Base-by-base conservation (phyloP, 768 basidiomycete genomes). In the Mycena amicta region DNA sequence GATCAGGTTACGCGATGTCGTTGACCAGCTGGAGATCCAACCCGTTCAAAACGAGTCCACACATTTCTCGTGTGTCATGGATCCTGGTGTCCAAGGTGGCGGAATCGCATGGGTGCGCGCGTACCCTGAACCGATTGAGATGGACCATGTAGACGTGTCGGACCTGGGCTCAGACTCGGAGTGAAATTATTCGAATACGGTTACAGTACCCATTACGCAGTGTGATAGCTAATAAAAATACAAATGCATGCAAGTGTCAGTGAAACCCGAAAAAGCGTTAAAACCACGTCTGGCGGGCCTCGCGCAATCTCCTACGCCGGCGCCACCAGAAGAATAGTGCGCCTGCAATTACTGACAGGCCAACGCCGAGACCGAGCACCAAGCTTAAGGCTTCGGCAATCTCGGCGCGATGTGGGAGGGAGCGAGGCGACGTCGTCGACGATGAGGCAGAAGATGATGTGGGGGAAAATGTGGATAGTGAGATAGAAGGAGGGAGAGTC, bases 31-130 rank as follows among this genome's bases (percentile, higher is more conserved):
- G 59, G 60, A 73, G 33, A 70, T 61, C 16, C 68, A 69, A 52
- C 75, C 75, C 18, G 66, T 77, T 33, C 56, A 66, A 60, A 76
- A 76, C 58, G 72, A 73, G 50, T 57, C 41, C 16, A 76, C 75
- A 3, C 76, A 77, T 61, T 76, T 72, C 58, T 72, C 72, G 28
- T 75, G 74, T 54, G 69, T 76, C 31, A 75, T 75, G 76, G 76
- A 76, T 59, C 75, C 76, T 0, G 64, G 70, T 22, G 66, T 62
- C 1, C 56, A 67, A 20, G 74, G 75, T 13, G 76, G 74, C 6
- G 74, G 74, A 3, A 50, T 77, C 11, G 33, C 73, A 6, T 76
- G 76, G 76, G 71, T 72, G 4, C 66, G 69, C 39, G 60, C 69
- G 20, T 75, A 70, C 41, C 54, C 41, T 1, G 55, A 59, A 27